A percentile compares a stretch with the other conserved stretches of the same genome.
Evolutionary conservation across 73 alveolate genomes (phyloP).

Genomic region (Uronychia setigera): DNA sequence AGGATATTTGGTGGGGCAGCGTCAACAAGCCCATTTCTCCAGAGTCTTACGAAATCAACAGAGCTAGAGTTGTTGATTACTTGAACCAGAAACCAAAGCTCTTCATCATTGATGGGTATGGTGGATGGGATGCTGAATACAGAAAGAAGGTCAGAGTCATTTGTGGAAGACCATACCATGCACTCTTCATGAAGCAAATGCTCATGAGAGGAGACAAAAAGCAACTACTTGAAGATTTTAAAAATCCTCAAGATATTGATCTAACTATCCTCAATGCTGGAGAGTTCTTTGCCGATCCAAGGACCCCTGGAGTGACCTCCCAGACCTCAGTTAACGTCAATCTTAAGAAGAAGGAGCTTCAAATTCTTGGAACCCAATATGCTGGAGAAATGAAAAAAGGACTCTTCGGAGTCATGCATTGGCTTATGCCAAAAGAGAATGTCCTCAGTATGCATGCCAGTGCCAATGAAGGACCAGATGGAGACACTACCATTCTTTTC

Average conservation of each 20-base stretch:
- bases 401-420: constrained; percentile 90
- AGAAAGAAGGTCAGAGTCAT: constrained; percentile 83
- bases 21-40: constrained; percentile 84
- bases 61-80: constrained; percentile 87
- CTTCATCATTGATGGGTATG: constrained; percentile 92
- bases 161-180: constrained; percentile 93
- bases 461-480: constrained; percentile 85
- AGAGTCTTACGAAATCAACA: constrained; percentile 71
- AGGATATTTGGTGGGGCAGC: constrained; percentile 89
- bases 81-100: constrained; percentile 69
- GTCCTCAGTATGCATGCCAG: constrained; percentile 94
- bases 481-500: constrained; percentile 91
- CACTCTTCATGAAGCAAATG: constrained; percentile 97
- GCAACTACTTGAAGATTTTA: constrained; percentile 23
- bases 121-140: constrained; percentile 95
- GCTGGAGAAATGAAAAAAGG: constrained; percentile 99
- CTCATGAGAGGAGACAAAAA: constrained; percentile 67
- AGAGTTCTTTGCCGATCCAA: constrained; percentile 88
- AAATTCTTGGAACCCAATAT: constrained; percentile 93
- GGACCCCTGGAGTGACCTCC: constrained; percentile 82
- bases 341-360: constrained; percentile 79
- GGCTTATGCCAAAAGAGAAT: constrained; percentile 89
- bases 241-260: constrained; percentile 51
- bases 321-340: constrained; percentile 90
- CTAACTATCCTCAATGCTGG: constrained; percentile 92